Evolutionary conservation across 306 rosid species (phyloP).

Genomic region (Astragalus glycyphyllos): DNA sequence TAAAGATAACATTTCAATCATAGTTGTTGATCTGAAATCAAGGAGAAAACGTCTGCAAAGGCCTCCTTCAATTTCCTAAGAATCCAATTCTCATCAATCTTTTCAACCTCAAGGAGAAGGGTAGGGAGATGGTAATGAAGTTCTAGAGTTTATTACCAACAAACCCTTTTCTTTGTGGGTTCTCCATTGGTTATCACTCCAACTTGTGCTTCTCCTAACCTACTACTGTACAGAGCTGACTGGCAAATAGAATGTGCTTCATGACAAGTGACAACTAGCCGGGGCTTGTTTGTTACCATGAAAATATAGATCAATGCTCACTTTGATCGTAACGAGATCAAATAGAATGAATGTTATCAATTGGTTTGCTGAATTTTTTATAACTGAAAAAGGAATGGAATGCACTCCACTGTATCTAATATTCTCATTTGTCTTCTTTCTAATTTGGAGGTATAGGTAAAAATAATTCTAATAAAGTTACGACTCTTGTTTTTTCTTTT

Average conservation of each 20-base stretch:
- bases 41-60: conserved; percentile 67
- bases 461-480: background rate
- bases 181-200: conserved; percentile 35
- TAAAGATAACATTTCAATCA: conserved; percentile 73
- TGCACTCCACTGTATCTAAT: conserved; percentile 5
- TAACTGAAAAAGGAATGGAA: conserved; percentile 28
- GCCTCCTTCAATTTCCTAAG: conserved; percentile 42
- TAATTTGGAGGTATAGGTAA: background rate
- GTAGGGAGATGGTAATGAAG: conserved; percentile 35
- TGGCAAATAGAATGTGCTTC: conserved; percentile 36
- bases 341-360: conserved; percentile 28
- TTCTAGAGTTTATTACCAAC: conserved; percentile 24
- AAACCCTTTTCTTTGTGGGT: background rate
- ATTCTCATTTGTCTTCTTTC: conserved; percentile 3
- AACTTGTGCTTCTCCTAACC: conserved; percentile 46
- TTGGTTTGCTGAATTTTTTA: conserved; percentile 20
- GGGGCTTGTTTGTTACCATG: conserved; percentile 43
- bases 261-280: conserved; percentile 34
- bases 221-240: conserved; percentile 52
- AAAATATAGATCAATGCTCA: conserved; percentile 49
- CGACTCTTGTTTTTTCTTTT: background rate
- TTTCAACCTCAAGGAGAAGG: conserved; percentile 42
- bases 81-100: conserved; percentile 5
- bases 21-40: conserved; percentile 79
- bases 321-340: conserved; percentile 34